Evolutionary conservation across 345 rosid species (phyloP), one percentile per base, ranked within the genome.

Genomic region (Bretschneidera sinensis): DNA sequence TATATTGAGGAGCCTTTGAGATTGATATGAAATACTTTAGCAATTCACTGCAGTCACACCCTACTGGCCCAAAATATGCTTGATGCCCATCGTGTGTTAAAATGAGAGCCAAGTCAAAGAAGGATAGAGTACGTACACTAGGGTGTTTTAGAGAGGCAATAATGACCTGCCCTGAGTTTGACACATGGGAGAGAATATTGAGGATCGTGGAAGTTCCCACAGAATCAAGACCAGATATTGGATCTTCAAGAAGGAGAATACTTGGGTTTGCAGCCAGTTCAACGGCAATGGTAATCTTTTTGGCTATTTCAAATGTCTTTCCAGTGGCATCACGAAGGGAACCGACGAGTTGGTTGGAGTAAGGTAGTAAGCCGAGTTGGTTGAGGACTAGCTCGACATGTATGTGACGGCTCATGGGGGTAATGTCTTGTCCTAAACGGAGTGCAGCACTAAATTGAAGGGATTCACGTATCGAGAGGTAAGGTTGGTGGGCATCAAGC

Each of bases 361-460:
- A 57, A 18, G 80, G 73, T 43, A 76, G 67, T 53, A 72, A 66
- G 24, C 57, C 71, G 18, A 65, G 74, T 61, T 71, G 74, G 62
- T 52, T n/a, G 28, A 68, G 74, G 35, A 64, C 64, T 51, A 67
- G 47, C 60, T 76, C 74, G 34, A 71, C 76, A 67, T 71, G 76
- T 61, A 68, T 71, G 35, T 16, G 20, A 19, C 17, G 43, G 47
- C 20, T 49, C 21, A 20, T 33, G 8, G 65, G 33, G 54, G 51
- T 61, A 24, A 68, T 52, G 17, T 48, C 53, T 57, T 65, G 28
- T 53, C 71, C 71, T 14, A 71, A 71, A 35, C 60, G 66, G 39
- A 71, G 74, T 52, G 68, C 71, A 17, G 74, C 71, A 64, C 71
- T 68, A 71, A 76, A 76, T 43, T 68, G 76, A 60, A 71, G 74